Percentiles rank a stretch among this genome's conserved stretches.
These are phyloP conservation scores for Choanephora cucurbitarum DNA, from an alignment of 371 early-diverging fungal genomes.

Conservation along the genomic window DNA sequence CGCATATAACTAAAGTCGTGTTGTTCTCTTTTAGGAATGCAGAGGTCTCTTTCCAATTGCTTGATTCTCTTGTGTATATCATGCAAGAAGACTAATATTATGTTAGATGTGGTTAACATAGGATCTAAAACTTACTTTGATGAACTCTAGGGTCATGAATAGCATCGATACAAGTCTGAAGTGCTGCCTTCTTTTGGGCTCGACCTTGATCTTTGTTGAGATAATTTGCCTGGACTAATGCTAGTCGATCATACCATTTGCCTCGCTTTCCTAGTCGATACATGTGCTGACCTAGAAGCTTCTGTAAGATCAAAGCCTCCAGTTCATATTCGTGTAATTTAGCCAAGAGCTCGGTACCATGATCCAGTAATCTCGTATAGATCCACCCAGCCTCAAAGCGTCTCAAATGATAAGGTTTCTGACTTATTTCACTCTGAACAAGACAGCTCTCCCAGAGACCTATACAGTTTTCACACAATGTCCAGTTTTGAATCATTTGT, in stretches of 20 bases:
- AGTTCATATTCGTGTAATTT: constrained; percentile 58
- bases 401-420: constrained; percentile 41
- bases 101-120: no score
- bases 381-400: constrained; percentile 68
- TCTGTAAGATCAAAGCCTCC: constrained; percentile 58
- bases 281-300: constrained; percentile 58
- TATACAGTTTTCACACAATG: constrained; percentile 43
- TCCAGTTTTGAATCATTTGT: constrained; percentile 22
- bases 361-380: constrained; percentile 62
- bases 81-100: constrained; percentile 42
- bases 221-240: constrained; percentile 62
- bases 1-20: constrained; percentile 58
- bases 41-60: constrained; percentile 51
- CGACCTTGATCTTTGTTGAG: constrained; percentile 34
- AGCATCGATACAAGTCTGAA: constrained; percentile 54
- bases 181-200: constrained; percentile 47
- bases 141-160: constrained; percentile 60
- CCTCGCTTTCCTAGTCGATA: constrained; percentile 67
- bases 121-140: constrained; percentile 47
- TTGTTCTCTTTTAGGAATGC: constrained; percentile 55
- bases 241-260: constrained; percentile 72
- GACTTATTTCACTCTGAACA: constrained; percentile 14
- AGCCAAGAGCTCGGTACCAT: constrained; percentile 57
- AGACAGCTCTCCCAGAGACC: constrained; percentile 45
- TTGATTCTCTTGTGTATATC: constrained; percentile 44